These are phyloP conservation scores for Uncinocarpus reesii DNA, from an alignment of 2,329 filamentous ascomycete species.

Conservation along the genomic window DNA sequence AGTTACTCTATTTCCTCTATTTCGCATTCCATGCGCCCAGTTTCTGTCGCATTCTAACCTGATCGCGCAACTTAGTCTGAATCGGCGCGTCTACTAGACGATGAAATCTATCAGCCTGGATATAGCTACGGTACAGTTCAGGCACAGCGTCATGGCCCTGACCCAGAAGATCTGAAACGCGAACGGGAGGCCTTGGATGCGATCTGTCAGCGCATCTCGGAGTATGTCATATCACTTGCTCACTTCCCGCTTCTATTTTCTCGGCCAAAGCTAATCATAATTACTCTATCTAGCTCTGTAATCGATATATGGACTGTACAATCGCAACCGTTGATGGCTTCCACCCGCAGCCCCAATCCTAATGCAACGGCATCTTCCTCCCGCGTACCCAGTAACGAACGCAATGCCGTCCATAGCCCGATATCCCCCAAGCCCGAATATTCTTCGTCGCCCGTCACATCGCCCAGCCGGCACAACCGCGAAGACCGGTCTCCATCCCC, in stretches of 20 bases:
- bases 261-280: slow-evolving; percentile 1
- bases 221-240: slow-evolving; percentile 23
- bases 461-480: slow-evolving; percentile 13
- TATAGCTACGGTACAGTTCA: slow-evolving; percentile 37
- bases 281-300: slow-evolving; percentile 27
- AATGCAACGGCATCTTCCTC: slow-evolving; percentile 20
- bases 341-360: slow-evolving; percentile 22
- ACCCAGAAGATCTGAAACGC: slow-evolving; percentile 35
- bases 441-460: background rate
- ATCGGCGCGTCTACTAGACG: slow-evolving; percentile 37
- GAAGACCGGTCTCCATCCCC: slow-evolving; percentile 13
- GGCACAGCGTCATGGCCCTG: slow-evolving; percentile 32
- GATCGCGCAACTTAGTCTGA: slow-evolving; percentile 25
- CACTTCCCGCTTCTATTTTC: slow-evolving; percentile 1
- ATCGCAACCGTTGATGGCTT: slow-evolving; percentile 34
- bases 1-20: slow-evolving; percentile 8
- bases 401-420: slow-evolving; percentile 2
- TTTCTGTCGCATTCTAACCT: background rate
- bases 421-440: background rate
- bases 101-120: slow-evolving; percentile 36
- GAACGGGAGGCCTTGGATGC: slow-evolving; percentile 38
- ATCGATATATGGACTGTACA: slow-evolving; percentile 39
- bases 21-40: too few species aligned
- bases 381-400: slow-evolving; percentile 17
- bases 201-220: slow-evolving; percentile 40